These are phyloP conservation scores for Codiaeum variegatum DNA, from an alignment of 441 rosid species.

Conservation along the genomic window DNA sequence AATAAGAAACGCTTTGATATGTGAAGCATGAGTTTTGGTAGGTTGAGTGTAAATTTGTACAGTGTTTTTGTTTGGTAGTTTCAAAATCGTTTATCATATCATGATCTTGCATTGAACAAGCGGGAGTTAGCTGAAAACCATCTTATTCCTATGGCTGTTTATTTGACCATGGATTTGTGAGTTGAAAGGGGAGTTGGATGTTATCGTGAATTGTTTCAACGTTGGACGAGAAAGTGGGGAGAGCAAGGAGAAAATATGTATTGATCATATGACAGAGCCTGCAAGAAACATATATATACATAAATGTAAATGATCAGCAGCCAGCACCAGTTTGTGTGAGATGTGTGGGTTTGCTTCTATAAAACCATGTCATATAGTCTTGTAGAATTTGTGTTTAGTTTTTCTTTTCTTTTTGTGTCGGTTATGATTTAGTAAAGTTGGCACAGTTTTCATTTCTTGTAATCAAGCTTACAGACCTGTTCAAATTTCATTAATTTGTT, in stretches of 20 bases:
- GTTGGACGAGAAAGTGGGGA: neutral
- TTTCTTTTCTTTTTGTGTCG: neutral
- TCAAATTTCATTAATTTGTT: slow-evolving; percentile 30
- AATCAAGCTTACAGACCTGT: slow-evolving; percentile 9
- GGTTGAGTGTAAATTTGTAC: slow-evolving; percentile 23
- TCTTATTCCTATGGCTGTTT: slow-evolving; percentile 11
- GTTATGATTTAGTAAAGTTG: slow-evolving; percentile 6
- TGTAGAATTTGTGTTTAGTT: slow-evolving; percentile 16
- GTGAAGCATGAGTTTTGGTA: slow-evolving; percentile 22
- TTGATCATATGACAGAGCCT: neutral
- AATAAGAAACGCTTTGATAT: slow-evolving; percentile 14
- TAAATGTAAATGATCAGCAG: neutral
- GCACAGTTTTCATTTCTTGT: slow-evolving; percentile 12
- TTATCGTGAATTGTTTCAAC: neutral
- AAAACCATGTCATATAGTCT: slow-evolving; percentile 17
- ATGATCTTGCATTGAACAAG: neutral
- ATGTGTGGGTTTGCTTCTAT: slow-evolving; percentile 14
- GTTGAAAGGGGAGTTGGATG: neutral
- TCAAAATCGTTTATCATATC: slow-evolving; percentile 8
- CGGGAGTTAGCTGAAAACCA: slow-evolving; percentile 11
- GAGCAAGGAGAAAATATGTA: neutral
- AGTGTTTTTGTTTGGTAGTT: slow-evolving; percentile 20
- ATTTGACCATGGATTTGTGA: neutral
- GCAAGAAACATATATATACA: neutral
- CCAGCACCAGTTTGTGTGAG: slow-evolving; percentile 14